A percentile compares a stretch with the other conserved stretches of the same genome.
Evolutionary conservation across 139 green algal species (phyloP).

Genomic region (Zygnema cylindricum): DNA sequence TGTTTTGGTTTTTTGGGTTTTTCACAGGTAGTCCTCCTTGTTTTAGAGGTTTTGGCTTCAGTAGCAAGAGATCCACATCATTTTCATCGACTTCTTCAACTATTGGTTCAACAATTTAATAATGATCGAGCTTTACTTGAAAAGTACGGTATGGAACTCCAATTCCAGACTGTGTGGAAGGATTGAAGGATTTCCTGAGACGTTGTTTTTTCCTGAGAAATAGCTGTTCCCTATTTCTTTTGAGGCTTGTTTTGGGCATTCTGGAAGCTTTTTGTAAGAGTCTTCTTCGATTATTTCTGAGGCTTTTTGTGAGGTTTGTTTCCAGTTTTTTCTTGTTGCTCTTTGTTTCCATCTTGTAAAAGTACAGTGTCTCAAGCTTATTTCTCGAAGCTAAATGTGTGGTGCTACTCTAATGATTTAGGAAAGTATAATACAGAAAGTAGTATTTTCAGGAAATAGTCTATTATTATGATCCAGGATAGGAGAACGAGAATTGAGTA

Average conservation of each 20-base stretch:
- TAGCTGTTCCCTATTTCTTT: background rate
- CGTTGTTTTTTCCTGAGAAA: background rate
- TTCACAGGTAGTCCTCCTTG: conserved; percentile 64
- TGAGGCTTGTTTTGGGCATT: background rate
- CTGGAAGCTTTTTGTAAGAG: background rate
- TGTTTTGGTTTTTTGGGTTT: background rate
- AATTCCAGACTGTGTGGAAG: background rate
- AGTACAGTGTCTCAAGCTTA: too few relatives aligned
- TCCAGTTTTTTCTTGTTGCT: too few relatives aligned
- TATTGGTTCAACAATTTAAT: conserved; percentile 52
- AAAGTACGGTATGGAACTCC: conserved; percentile 10
- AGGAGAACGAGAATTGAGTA: too few relatives aligned
- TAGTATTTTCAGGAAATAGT: too few relatives aligned
- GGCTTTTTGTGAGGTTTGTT: too few relatives aligned
- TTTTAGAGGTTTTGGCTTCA: conserved; percentile 71
- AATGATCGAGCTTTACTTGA: conserved; percentile 41
- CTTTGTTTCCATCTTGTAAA: too few relatives aligned
- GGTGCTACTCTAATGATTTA: too few relatives aligned
- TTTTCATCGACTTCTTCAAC: conserved; percentile 44
- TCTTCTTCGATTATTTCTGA: too few relatives aligned
- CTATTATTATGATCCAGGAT: too few relatives aligned
- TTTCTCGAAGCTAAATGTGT: too few relatives aligned
- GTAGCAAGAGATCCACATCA: conserved; percentile 67
- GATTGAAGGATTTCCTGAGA: background rate
- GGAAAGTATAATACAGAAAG: too few relatives aligned